These are phyloP conservation scores for Lichtheimia ornata DNA, from an alignment of 371 early-diverging fungal genomes.

Conservation along the genomic window DNA sequence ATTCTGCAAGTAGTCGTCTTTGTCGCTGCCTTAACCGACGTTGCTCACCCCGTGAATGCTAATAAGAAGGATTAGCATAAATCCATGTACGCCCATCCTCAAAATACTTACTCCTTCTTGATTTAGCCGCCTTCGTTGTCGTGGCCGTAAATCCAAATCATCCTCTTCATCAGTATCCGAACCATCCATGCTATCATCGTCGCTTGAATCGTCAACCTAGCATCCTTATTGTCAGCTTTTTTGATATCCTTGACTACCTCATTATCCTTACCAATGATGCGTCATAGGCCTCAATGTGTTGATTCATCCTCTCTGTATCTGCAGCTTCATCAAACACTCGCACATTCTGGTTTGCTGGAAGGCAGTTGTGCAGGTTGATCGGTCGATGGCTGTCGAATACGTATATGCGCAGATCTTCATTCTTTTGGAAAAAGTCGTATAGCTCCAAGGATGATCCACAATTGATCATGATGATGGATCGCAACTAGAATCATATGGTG, in stretches of 20 bases:
- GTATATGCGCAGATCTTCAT: conserved; percentile 66
- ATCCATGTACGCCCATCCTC: background rate
- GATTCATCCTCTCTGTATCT: conserved; percentile 58
- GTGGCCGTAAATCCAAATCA: conserved; percentile 22
- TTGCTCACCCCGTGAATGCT: conserved; percentile 12
- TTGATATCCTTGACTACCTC: background rate
- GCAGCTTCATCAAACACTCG: conserved; percentile 81
- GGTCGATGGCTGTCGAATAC: conserved; percentile 91
- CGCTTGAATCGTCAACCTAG: background rate
- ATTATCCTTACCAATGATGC: conserved; percentile 53
- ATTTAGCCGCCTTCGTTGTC: conserved; percentile 34
- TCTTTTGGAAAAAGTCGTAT: conserved; percentile 58
- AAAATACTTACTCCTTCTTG: conserved; percentile 9
- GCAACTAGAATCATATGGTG: conserved; percentile 26
- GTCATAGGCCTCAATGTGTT: conserved; percentile 70
- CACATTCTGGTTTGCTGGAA: conserved; percentile 59
- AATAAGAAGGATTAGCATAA: background rate
- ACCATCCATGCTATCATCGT: conserved; percentile 20
- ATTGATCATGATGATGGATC: conserved; percentile 82
- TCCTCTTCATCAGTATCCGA: conserved; percentile 25
- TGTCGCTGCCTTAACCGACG: conserved; percentile 23
- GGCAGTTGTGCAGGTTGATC: conserved; percentile 78
- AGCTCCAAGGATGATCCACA: conserved; percentile 84
- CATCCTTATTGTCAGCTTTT: background rate
- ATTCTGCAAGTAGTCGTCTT: conserved; percentile 47